phyloP scores from a whole-genome alignment of 768 basidiomycete species.

The Mycena polygramma region DNA sequence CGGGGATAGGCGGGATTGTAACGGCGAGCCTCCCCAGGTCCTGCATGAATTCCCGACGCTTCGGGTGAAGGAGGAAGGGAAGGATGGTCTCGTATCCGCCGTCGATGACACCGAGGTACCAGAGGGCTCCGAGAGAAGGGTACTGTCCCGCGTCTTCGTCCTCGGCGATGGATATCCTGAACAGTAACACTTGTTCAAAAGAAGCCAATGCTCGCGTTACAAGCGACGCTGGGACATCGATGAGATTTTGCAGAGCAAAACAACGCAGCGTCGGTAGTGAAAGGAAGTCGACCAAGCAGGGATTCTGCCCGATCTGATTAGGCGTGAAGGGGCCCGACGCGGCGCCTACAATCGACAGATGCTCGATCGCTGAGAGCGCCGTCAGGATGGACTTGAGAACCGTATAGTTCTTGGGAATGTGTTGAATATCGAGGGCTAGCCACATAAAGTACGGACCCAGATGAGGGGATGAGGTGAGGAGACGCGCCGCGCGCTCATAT shows the following conservation, averaged over 20 bases:
- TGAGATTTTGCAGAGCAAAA: neutral
- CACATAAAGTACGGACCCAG: neutral
- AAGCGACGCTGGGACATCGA: neutral
- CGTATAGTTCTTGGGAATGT: neutral
- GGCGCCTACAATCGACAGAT: neutral
- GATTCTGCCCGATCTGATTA: slow-evolving; percentile 16
- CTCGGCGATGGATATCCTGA: neutral
- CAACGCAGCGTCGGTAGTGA: slow-evolving; percentile 1
- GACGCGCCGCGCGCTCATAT: neutral
- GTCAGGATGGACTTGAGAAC: slow-evolving; percentile 3
- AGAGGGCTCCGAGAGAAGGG: neutral
- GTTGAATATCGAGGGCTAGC: neutral
- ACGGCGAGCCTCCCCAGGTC: slow-evolving; percentile 1
- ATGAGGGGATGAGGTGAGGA: slow-evolving; percentile 21
- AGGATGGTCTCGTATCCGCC: neutral
- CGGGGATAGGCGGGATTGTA: neutral
- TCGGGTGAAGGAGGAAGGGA: neutral
- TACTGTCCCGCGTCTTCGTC: neutral
- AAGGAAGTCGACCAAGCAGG: slow-evolving; percentile 8
- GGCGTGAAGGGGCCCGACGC: neutral
- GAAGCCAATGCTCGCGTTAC: neutral
- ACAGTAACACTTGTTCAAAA: slow-evolving; percentile 4
- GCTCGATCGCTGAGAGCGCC: neutral
- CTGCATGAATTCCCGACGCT: neutral
- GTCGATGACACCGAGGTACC: neutral